Base-by-base conservation (phyloP, 2,329 filamentous ascomycete genomes). In the Colletotrichum eleusines region DNA sequence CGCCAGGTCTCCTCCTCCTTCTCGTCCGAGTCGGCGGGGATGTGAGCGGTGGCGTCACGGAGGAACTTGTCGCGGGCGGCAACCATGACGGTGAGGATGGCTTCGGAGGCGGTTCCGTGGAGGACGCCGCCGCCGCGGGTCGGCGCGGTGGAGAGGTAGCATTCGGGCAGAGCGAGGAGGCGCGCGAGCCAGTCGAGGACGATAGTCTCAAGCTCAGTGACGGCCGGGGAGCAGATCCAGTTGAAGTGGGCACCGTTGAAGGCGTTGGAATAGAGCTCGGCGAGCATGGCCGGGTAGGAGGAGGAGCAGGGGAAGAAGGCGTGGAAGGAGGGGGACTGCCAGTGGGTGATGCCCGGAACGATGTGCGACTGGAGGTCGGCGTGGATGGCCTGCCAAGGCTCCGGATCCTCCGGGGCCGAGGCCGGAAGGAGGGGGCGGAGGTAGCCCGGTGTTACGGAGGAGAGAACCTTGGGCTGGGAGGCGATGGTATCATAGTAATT, bases 191-290 rank as follows among this genome's bases (percentile, higher is more conserved):
- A 98, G 81, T 98, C 95, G 79, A 98, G 87, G 53, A 97, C 92
- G 31, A 98, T 87, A 0, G 95, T 97, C 85, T 98, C 95, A 58
- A 98, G 87, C 83, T 98, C 95, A 0, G 95, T 98, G 23, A 96
- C 91, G 8, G 93, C 94, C 0, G 95, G 95, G 7, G 91, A 94
- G 82, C 95, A 98, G 74, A 98, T 90, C 95, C 95, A 98, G 82
- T 98, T 98, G 86, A 98, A 98, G 48, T 94, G 94, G 1, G 95
- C 94, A 20, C 93, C 93, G 16, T 91, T 96, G 82, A 98, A 95
- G 8, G 94, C 92, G 6, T 93, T 91, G 53, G 90, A 94, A 85
- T 97, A 98, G 84, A 98, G 90, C 82, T 98, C 95, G 26, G 94
- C 95, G 14, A 98, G 87, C 80, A 97, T 95, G 35, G 91, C 89